Evolutionary conservation across 2,329 filamentous ascomycete species (phyloP), one percentile per base, ranked within the genome.

Genomic region (Furcasterigmium sp.): DNA sequence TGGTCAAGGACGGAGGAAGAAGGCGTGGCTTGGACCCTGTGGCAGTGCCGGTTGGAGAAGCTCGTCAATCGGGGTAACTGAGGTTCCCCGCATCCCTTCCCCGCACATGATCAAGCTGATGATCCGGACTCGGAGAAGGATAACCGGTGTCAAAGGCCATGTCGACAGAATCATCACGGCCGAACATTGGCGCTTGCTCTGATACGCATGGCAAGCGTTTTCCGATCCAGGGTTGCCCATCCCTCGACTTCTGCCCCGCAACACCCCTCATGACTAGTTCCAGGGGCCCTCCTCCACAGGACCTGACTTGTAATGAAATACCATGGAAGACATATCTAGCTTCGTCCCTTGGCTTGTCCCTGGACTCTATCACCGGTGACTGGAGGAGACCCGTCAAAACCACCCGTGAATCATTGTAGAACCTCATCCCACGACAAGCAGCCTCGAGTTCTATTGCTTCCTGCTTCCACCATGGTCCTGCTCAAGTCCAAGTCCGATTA

Each of bases 161-260:
- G n/a, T 19, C 14, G 19, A 7, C 34, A 18, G 10, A 20, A 21
- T 10, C 29, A 41, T 26, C 23, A 26, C 11, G 23, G 23, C 7
- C 23, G 23, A 7, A 7, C 23, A 11, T 26, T 26, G 23, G 11
- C 19, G 34, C 15, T 32, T 21, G n/a, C 14, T 21, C 23, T 15
- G n/a, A 8, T n/a, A 20, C 23, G 20, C 25, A 9, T 43, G 35
- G 34, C 34, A 43, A 37, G 41, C 41, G 34, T 38, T 37, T 43
- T 43, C 41, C 41, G 37, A 19, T 30, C 25, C 15, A 28, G 28
- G 18, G 15, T 14, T 17, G 9, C 4, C 37, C 18, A n/a, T 5
- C 37, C 37, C 17, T 8, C 11, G 19, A 29, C 15, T 17, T 29
- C 18, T 25, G 23, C 37, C 37, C 28, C 25, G 19, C 37, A 9